phyloP scores from a whole-genome alignment of 2,329 filamentous ascomycete species.

The Colletotrichum tofieldiae region DNA sequence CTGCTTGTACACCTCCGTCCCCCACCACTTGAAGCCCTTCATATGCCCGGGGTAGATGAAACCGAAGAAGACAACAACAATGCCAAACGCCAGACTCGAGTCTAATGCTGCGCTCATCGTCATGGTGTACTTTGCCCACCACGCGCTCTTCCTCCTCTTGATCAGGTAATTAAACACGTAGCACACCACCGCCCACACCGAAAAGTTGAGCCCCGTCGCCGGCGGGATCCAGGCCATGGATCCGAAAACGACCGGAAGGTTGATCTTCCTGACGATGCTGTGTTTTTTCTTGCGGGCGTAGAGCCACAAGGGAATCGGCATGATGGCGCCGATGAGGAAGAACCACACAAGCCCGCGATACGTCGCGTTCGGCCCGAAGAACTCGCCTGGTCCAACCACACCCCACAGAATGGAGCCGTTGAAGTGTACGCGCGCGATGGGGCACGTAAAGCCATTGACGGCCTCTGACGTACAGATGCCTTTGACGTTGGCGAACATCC shows the following conservation, averaged over 20 bases:
- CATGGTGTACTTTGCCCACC: constrained; percentile 96
- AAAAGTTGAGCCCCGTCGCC: constrained; percentile 89
- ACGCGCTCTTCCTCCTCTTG: constrained; percentile 77
- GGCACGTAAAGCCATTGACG: constrained; percentile 91
- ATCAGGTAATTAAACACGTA: constrained; percentile 87
- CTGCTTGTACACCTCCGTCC: constrained; percentile 86
- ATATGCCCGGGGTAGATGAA: constrained; percentile 87
- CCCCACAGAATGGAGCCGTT: constrained; percentile 93
- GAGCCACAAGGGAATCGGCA: constrained; percentile 82
- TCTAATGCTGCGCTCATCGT: constrained; percentile 87
- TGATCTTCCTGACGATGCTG: constrained; percentile 82
- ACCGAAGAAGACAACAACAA: constrained; percentile 88
- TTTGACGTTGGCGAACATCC: constrained; percentile 87
- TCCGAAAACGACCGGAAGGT: constrained; percentile 87
- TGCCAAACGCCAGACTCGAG: constrained; percentile 85
- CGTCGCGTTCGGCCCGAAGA: constrained; percentile 83
- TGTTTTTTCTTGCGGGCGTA: constrained; percentile 73
- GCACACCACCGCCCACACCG: constrained; percentile 88
- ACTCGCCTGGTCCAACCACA: constrained; percentile 85
- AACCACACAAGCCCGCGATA: constrained; percentile 87
- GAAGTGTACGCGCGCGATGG: constrained; percentile 90
- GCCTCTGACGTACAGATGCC: constrained; percentile 84
- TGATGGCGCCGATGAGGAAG: constrained; percentile 82
- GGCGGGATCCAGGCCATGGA: constrained; percentile 90
- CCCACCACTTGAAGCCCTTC: constrained; percentile 87